These are phyloP conservation scores for Diaporthe velutina DNA, from an alignment of 2,329 filamentous ascomycete genomes.

Conservation along the genomic window DNA sequence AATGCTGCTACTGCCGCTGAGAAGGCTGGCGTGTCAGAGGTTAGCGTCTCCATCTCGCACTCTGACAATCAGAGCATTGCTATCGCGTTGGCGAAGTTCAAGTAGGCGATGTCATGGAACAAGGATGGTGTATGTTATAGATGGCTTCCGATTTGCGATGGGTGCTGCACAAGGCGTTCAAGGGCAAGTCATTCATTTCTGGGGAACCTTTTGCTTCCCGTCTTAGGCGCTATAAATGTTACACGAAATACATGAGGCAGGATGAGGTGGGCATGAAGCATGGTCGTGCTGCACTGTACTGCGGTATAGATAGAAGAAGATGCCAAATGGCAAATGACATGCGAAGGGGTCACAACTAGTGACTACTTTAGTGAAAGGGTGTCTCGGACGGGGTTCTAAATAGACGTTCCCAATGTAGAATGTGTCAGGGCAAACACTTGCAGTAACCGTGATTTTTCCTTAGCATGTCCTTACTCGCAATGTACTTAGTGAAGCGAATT, in stretches of 20 bases:
- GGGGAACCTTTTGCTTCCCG: not conserved
- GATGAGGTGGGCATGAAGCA: not conserved
- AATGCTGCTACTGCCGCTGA: slow-evolving; percentile 86
- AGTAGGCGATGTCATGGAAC: slow-evolving; percentile 45
- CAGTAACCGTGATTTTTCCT: not conserved
- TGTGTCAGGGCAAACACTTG: not conserved
- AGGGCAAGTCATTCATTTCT: not conserved
- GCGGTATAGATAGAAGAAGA: not conserved
- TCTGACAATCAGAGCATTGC: slow-evolving; percentile 94
- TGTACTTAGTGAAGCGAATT: too few relatives aligned
- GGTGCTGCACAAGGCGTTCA: slow-evolving; percentile 25
- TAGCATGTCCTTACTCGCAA: not conserved
- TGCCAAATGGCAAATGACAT: not conserved
- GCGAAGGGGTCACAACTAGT: not conserved
- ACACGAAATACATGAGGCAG: not conserved
- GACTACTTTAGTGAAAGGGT: not conserved
- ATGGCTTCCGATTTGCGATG: slow-evolving; percentile 8
- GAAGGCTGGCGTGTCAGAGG: slow-evolving; percentile 86
- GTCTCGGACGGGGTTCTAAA: not conserved
- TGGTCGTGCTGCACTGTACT: not conserved
- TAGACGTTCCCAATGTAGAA: slow-evolving; percentile 27
- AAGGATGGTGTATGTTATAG: not conserved
- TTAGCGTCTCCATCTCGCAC: slow-evolving; percentile 96
- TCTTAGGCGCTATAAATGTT: slow-evolving; percentile 17
- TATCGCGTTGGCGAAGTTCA: slow-evolving; percentile 88